Conservation (phyloP, 805 yeast genomes). For the Schizosaccharomyces osmophilus region DNA sequence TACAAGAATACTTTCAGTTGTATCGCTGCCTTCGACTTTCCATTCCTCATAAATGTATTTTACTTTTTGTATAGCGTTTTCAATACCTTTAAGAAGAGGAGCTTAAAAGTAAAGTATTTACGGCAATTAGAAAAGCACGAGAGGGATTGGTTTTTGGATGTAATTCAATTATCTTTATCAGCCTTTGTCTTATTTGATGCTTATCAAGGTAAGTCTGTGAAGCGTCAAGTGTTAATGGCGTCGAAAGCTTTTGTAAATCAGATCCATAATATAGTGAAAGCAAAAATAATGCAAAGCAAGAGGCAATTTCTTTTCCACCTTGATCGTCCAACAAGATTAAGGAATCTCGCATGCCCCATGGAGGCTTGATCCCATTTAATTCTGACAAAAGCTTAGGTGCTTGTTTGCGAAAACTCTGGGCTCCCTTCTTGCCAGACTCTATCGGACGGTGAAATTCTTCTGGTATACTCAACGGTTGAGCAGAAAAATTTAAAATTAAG, state of each 20-base stretch:
- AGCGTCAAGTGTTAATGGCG: neutral
- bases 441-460: neutral
- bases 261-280: neutral
- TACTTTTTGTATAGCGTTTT: too few relatives aligned
- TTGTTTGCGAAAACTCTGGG: neutral
- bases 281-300: neutral
- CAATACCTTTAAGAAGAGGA: neutral
- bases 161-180: neutral
- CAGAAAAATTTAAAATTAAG: neutral
- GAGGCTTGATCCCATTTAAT: neutral
- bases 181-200: neutral
- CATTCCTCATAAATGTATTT: too few relatives aligned
- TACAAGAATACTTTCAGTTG: too few relatives aligned
- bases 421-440: neutral
- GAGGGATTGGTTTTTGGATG: neutral
- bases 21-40: too few relatives aligned
- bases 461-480: neutral
- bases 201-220: neutral
- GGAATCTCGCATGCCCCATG: neutral
- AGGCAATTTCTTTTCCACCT: neutral
- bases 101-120: neutral
- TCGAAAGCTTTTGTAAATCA: neutral
- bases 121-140: neutral
- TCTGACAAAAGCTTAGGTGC: neutral
- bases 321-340: neutral